Evolutionary conservation across 2,329 filamentous ascomycete species (phyloP), one percentile per base, ranked within the genome.

Genomic region (Orbilia javanica): DNA sequence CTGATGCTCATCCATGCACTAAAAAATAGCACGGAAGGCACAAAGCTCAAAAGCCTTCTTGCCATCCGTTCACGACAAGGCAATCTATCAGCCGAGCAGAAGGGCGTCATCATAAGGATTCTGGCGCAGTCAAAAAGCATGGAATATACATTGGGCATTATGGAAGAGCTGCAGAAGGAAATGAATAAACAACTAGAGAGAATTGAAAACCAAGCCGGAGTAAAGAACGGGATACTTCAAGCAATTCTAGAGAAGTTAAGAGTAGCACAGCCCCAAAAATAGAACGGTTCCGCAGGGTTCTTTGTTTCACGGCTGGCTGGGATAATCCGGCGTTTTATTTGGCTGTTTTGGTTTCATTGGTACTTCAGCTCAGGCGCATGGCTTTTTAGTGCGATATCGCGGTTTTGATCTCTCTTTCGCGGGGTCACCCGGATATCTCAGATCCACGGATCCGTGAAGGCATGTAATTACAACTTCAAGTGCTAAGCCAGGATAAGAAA

Each of bases 1-100:
- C 7, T 48, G 7, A 48, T 48, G 18, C 22, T 64, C 42, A 46
- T 64, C 4, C 60, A 64, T 7, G 39, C 60, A 3, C 22, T 64
- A 20, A 46, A 34, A 5, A 48, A 64, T 22, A 64, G 5, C 15
- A 48, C 31, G 8, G 55, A 44, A 27, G 60, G 27, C 11, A 64
- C 36, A 1, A 29, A 48, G 34, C 18, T 64, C 6, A 29, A 48
- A 34, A 64, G 60, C 13, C 27, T 64, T 10, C 42, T 64, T 31
- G 13, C 60, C 1, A 1, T 64, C 11, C 36, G 42, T 22, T 29
- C 36, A 6, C 39, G 29, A 13, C 60, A 64, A 48, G 42, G 60
- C 3, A n/a, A 7, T 11, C 29, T 64, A 20, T 31, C 42, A 18
- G 13, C 11, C 5, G 60, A 48, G 18, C 60, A 64, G 22, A 64